Percentiles rank a stretch among this genome's conserved stretches.
phyloP scores from a whole-genome alignment of 306 rosid species.

The Calophaca sinica region DNA sequence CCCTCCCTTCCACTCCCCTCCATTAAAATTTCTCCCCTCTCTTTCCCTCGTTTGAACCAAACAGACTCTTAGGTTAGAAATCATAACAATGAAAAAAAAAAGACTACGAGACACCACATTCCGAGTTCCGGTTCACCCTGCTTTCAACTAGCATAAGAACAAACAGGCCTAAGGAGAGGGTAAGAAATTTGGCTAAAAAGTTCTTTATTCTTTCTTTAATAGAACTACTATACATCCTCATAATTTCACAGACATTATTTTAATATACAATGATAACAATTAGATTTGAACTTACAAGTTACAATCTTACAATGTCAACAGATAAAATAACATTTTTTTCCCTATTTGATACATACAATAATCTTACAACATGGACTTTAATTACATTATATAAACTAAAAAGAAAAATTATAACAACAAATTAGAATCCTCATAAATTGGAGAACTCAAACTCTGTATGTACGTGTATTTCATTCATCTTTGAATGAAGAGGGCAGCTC shows the following conservation, averaged over 20 bases:
- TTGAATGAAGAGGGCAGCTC: conserved; percentile 80
- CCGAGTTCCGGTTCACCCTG: too few species aligned
- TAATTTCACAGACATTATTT: not conserved
- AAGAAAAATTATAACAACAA: conserved; percentile 28
- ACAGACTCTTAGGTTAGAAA: too few species aligned
- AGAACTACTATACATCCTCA: too few species aligned
- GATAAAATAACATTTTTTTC: conserved; percentile 19
- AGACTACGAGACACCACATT: too few species aligned
- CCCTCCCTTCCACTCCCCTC: too few species aligned
- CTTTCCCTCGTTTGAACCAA: too few species aligned
- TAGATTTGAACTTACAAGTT: not conserved
- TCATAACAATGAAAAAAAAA: too few species aligned
- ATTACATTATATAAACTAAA: conserved; percentile 28
- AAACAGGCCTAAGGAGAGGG: too few species aligned
- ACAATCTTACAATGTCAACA: conserved; percentile 1
- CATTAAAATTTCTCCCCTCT: too few species aligned
- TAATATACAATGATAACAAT: not conserved
- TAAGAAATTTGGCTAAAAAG: too few species aligned
- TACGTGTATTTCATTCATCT: conserved; percentile 54
- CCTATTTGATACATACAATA: conserved; percentile 31
- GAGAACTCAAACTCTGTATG: conserved; percentile 39
- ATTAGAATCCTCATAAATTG: conserved; percentile 44
- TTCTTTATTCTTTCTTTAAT: too few species aligned
- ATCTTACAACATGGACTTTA: conserved; percentile 45
- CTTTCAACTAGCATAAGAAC: too few species aligned